Evolutionary conservation across 1,284 basidiomycete species (phyloP), one percentile per base, ranked within the genome.

Genomic region (Ceratobasidium sp.): DNA sequence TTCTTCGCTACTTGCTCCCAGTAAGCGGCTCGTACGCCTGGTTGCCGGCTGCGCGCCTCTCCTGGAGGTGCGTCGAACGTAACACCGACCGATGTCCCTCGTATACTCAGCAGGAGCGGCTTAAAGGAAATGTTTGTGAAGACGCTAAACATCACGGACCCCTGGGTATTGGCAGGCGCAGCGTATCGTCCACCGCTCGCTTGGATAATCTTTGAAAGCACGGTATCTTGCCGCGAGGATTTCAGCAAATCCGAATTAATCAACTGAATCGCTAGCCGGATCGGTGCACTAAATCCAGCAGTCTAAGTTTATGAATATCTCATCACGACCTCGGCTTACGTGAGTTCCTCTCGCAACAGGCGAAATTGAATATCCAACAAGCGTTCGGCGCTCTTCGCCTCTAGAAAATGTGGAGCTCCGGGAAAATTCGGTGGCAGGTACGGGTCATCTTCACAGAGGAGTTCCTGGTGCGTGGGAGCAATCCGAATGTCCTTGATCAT

Each of bases 321-420:
- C n/a, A 29, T 53, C n/a, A n/a, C n/a, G n/a, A n/a, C n/a, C n/a
- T 6, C 33, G 9, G 83, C 88, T 45, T 79, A 90, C 90, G 86
- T 88, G 15, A 91, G 81, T 76, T 93, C 91, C 75, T 91, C 91
- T 44, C 91, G 84, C 50, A 93, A 81, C 0, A 93, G 84, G 33
- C 92, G 87, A 79, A 91, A 93, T 77, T 93, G 90, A 1, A 90
- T 86, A 72, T 93, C 92, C 6, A 92, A 80, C n/a, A 89, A 81
- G 11, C 87, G 83, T 66, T 90, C 85, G 86, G 91, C 90, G 31
- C 87, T 88, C 17, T 85, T 84, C 5, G 81, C 74, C 0, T 86
- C 86, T 29, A 86, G 83, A 73, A 86, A 89, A 79, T 93, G 91
- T 0, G 89, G 90, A 0, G 90, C 90, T 7, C 82, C 84, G 24